Evolutionary conservation across 2,329 filamentous ascomycete species (phyloP).

Genomic region (Coniosporium uncinatum): DNA sequence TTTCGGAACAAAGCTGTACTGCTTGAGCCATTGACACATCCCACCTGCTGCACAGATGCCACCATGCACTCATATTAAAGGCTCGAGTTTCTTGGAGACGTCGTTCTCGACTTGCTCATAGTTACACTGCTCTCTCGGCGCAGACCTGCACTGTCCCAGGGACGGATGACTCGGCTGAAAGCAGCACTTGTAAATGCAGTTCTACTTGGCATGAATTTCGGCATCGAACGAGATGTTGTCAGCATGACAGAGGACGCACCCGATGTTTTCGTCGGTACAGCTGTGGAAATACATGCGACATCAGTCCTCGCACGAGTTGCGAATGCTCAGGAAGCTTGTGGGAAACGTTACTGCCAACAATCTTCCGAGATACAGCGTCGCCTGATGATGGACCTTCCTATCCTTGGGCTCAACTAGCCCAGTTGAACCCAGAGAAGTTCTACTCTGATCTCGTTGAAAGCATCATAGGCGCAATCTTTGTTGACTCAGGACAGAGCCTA

Average conservation of each 20-base stretch:
- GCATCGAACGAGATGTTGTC: no score
- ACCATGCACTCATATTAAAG: constrained; percentile 51
- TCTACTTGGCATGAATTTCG: no score
- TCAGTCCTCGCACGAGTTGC: background rate
- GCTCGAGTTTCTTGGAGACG: constrained; percentile 85
- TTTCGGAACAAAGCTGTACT: constrained; percentile 67
- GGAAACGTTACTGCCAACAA: background rate
- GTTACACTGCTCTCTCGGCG: no score
- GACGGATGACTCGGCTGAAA: no score
- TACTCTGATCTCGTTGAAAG: constrained; percentile 82
- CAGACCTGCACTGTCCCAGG: no score
- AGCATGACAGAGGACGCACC: no score
- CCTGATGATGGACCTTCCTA: constrained; percentile 42
- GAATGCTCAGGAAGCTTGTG: background rate
- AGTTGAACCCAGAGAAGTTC: constrained; percentile 66
- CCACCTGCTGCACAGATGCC: constrained; percentile 28
- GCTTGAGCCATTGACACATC: constrained; percentile 75
- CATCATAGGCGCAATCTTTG: constrained; percentile 75
- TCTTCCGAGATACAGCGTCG: background rate
- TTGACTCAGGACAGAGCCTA: constrained; percentile 65
- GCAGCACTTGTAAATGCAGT: no score
- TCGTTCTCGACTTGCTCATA: constrained; percentile 61
- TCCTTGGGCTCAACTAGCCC: constrained; percentile 71
- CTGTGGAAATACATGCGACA: background rate
- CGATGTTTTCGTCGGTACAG: no score